Evolutionary conservation across 306 rosid species (phyloP).

Genomic region (Sechiopsis laciniata): DNA sequence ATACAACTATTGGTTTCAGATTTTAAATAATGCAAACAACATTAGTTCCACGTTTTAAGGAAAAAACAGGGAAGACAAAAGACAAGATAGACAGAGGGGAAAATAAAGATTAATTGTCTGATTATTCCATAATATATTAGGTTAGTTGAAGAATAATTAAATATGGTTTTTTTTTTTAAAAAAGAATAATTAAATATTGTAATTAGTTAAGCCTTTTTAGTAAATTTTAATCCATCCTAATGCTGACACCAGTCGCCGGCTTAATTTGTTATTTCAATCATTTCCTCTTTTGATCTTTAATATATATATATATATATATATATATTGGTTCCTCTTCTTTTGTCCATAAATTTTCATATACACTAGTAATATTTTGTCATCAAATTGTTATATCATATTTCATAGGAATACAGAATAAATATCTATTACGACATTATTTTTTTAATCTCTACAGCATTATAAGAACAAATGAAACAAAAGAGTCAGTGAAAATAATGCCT

Average conservation of each 20-base stretch:
- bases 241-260: neutral
- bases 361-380: neutral
- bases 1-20: too few species aligned
- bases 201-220: too few species aligned
- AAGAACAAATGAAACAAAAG: neutral
- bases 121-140: neutral
- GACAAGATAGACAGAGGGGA: neutral
- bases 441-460: neutral
- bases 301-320: too few species aligned
- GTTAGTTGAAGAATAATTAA: neutral
- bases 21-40: too few species aligned
- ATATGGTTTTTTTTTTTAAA: too few species aligned
- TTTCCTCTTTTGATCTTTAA: neutral
- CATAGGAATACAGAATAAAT: neutral
- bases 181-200: neutral
- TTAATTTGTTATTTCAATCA: neutral
- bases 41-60: neutral
- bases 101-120: neutral
- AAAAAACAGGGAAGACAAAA: neutral
- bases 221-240: neutral
- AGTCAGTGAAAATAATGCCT: neutral
- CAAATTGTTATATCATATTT: too few species aligned
- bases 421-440: too few species aligned
- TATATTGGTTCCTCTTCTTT: neutral
- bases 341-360: neutral